Conservation (phyloP, 1,139 yeast species). For the Blastobotrys serpentis region DNA sequence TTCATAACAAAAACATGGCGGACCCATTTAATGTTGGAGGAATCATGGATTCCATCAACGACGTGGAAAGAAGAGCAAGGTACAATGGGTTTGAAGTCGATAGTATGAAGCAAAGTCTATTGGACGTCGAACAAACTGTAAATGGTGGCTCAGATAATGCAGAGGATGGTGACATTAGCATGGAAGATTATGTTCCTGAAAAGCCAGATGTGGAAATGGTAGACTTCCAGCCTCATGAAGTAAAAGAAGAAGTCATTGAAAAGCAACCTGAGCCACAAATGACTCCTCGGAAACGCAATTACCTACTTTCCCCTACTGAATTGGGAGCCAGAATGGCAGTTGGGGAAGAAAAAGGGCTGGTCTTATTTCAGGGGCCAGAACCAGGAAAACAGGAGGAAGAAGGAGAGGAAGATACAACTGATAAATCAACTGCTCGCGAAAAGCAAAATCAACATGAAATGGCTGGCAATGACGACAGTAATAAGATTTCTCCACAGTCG, state of each 20-base stretch:
- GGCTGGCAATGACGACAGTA: conserved; percentile 1
- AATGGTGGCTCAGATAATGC: conserved; percentile 3
- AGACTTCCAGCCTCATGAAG: conserved; percentile 2
- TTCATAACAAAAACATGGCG: neutral
- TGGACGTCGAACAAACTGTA: conserved; percentile 15
- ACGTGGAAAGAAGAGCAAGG: conserved; percentile 9
- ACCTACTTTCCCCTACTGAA: conserved; percentile 25
- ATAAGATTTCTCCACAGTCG: no score
- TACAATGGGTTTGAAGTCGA: conserved; percentile 16
- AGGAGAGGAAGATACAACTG: neutral
- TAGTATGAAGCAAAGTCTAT: conserved; percentile 17
- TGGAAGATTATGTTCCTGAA: conserved; percentile 2
- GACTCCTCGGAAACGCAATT: conserved; percentile 11
- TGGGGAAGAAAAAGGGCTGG: neutral
- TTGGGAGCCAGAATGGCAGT: conserved; percentile 30
- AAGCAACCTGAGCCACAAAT: neutral
- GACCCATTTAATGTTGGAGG: conserved; percentile 14
- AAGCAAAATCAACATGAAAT: neutral
- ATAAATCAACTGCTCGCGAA: neutral
- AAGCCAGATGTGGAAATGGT: conserved; percentile 12
- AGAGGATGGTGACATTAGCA: conserved; percentile 12
- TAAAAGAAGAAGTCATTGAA: neutral
- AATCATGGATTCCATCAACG: conserved; percentile 12
- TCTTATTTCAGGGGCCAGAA: neutral
- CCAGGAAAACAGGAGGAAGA: neutral